These are phyloP conservation scores for Suillus clintonianus DNA, from an alignment of 768 basidiomycete species.

Conservation along the genomic window DNA sequence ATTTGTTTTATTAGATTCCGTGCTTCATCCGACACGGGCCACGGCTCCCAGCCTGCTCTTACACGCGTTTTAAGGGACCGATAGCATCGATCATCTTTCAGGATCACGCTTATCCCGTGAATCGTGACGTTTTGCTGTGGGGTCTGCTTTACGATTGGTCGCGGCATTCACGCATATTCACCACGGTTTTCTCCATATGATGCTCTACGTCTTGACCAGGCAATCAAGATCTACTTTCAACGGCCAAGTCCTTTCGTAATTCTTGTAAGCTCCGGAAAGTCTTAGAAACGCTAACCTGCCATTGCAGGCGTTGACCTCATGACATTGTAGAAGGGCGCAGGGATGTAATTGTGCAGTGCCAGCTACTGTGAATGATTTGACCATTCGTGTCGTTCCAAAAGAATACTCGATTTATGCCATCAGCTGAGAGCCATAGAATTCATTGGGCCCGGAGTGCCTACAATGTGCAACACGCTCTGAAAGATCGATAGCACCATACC, in stretches of 20 bases:
- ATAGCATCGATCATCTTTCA: neutral
- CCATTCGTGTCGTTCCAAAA: neutral
- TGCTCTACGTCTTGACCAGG: neutral
- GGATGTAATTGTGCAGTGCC: neutral
- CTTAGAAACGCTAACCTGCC: neutral
- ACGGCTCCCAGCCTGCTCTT: neutral
- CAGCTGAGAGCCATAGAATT: neutral
- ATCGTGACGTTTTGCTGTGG: neutral
- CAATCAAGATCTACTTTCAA: neutral
- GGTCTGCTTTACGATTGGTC: neutral
- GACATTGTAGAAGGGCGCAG: neutral
- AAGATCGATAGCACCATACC: neutral
- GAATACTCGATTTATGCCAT: neutral
- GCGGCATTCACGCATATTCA: neutral
- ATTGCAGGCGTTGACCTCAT: neutral
- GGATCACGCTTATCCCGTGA: neutral
- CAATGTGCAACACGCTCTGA: neutral
- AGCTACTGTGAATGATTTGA: neutral
- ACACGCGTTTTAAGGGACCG: neutral
- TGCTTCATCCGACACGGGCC: neutral
- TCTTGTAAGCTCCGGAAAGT: neutral
- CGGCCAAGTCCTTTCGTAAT: neutral
- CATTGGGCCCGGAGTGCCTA: neutral
- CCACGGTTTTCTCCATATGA: neutral
- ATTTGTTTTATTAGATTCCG: neutral